Percentiles rank a stretch among this genome's conserved stretches.
Conservation (phyloP, 352 stramenopile genomes). For the Elongisporangium anandrum region DNA sequence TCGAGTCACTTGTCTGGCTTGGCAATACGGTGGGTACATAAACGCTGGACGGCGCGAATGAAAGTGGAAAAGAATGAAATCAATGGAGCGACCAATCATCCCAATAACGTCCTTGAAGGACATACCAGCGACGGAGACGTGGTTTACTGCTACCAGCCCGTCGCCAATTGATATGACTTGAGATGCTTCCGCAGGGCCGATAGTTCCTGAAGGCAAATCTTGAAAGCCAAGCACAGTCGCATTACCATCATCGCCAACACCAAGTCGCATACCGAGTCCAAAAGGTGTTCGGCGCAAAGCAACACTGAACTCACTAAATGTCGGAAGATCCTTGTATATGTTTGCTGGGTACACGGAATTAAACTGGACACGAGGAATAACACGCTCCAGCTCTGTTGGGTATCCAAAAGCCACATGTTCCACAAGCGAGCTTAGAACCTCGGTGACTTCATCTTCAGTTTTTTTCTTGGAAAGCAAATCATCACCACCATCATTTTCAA, state of each 20-base stretch:
- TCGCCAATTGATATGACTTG: conserved; percentile 70
- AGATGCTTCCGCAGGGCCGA: conserved; percentile 71
- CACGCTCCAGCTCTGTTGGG: conserved; percentile 32
- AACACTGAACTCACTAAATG: conserved; percentile 78
- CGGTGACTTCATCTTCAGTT: conserved; percentile 57
- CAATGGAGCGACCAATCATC: conserved; percentile 56
- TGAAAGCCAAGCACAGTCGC: conserved; percentile 83
- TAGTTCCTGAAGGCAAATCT: conserved; percentile 55
- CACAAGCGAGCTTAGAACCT: conserved; percentile 71
- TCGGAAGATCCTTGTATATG: conserved; percentile 32
- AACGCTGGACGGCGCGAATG: conserved; percentile 62
- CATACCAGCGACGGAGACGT: conserved; percentile 40
- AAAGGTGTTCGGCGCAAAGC: conserved; percentile 54
- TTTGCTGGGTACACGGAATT: conserved; percentile 54
- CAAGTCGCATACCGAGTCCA: conserved; percentile 82
- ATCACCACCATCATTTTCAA: conserved; percentile 40
- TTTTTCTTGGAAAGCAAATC: conserved; percentile 56
- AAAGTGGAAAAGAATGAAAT: conserved; percentile 79
- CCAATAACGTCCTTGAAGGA: conserved; percentile 77
- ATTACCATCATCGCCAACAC: conserved; percentile 52
- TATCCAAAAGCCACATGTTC: conserved; percentile 84
- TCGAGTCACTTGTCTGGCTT: conserved; percentile 53
- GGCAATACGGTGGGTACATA: conserved; percentile 65
- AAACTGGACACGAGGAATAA: conserved; percentile 35
- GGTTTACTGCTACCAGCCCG: conserved; percentile 79